These are phyloP conservation scores for Angomonas deanei DNA, from an alignment of 208 protist species.

Conservation along the genomic window DNA sequence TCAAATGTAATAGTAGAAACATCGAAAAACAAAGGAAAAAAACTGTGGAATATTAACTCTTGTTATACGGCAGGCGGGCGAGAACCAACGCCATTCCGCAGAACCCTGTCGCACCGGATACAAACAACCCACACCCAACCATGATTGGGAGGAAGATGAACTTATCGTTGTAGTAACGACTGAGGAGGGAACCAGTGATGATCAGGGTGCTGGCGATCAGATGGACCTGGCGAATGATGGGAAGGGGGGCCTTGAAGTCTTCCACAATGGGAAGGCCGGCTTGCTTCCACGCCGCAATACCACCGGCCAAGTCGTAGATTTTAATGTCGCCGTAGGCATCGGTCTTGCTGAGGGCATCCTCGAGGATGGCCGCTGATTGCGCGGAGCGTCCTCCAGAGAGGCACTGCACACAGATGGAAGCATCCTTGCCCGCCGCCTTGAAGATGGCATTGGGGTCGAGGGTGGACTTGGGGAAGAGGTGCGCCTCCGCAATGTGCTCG, in stretches of 20 bases:
- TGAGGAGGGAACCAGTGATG: conserved; percentile 22
- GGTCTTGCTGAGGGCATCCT: conserved; percentile 9
- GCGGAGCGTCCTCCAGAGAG: conserved; percentile 34
- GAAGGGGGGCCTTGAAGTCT: conserved; percentile 30
- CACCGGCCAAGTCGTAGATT: conserved; percentile 31
- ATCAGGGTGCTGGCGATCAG: conserved; percentile 41
- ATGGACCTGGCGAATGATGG: conserved; percentile 46
- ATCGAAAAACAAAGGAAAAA: neutral
- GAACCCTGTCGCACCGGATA: conserved; percentile 37
- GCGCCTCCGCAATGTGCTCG: conserved; percentile 32
- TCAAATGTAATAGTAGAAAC: neutral
- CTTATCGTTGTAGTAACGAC: conserved; percentile 19
- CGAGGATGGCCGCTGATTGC: conserved; percentile 7
- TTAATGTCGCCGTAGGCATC: conserved; percentile 10
- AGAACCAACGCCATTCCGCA: conserved; percentile 42
- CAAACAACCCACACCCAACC: conserved; percentile 31
- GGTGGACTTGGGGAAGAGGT: conserved; percentile 21
- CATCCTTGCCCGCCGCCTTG: conserved; percentile 15
- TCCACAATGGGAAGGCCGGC: conserved; percentile 21
- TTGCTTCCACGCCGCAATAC: conserved; percentile 35
- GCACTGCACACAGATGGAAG: conserved; percentile 29
- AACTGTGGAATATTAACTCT: neutral
- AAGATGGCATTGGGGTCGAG: conserved; percentile 22
- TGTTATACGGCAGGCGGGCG: conserved; percentile 33
- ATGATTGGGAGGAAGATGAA: conserved; percentile 33